phyloP scores from a whole-genome alignment of 2,329 filamentous ascomycete genomes.

The Pseudogymnoascus sp. region DNA sequence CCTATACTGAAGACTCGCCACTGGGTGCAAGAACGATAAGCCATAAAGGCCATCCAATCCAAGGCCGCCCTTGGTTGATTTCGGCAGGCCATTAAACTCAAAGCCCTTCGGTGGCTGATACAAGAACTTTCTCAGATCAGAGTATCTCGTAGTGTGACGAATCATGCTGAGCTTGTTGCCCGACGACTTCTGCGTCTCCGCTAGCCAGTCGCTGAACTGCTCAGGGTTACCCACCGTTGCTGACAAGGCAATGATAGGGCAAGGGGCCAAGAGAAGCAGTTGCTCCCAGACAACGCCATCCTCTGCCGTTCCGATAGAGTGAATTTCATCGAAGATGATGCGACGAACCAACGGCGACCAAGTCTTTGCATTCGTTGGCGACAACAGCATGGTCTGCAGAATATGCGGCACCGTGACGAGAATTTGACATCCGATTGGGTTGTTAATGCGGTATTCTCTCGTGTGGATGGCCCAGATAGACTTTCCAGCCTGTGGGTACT shows the following conservation, averaged over 20 bases:
- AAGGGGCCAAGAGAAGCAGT: conserved; percentile 65
- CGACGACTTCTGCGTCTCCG: conserved; percentile 55
- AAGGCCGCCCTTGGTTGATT: conserved; percentile 29
- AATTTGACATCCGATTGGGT: conserved; percentile 64
- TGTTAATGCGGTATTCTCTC: conserved; percentile 69
- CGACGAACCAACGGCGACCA: conserved; percentile 65
- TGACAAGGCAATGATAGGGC: conserved; percentile 72
- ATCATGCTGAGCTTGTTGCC: conserved; percentile 63
- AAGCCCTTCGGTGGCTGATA: conserved; percentile 48
- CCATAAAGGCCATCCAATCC: conserved; percentile 36
- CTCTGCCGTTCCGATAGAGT: conserved; percentile 70
- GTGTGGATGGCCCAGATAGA: conserved; percentile 78
- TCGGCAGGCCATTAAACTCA: conserved; percentile 29
- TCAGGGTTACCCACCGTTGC: conserved; percentile 72
- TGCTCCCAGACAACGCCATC: conserved; percentile 77
- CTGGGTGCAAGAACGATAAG: conserved; percentile 55
- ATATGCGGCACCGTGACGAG: conserved; percentile 74
- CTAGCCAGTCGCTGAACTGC: conserved; percentile 65
- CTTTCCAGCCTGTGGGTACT: conserved; percentile 48
- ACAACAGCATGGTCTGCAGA: conserved; percentile 69
- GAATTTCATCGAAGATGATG: conserved; percentile 79
- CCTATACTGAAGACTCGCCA: conserved; percentile 55
- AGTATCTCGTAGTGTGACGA: conserved; percentile 63
- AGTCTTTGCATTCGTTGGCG: conserved; percentile 53
- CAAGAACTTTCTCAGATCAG: conserved; percentile 69